Percentiles rank a stretch among this genome's conserved stretches.
phyloP scores from a whole-genome alignment of 192 early-diverging fungal species.

The Coemansia sp. region DNA sequence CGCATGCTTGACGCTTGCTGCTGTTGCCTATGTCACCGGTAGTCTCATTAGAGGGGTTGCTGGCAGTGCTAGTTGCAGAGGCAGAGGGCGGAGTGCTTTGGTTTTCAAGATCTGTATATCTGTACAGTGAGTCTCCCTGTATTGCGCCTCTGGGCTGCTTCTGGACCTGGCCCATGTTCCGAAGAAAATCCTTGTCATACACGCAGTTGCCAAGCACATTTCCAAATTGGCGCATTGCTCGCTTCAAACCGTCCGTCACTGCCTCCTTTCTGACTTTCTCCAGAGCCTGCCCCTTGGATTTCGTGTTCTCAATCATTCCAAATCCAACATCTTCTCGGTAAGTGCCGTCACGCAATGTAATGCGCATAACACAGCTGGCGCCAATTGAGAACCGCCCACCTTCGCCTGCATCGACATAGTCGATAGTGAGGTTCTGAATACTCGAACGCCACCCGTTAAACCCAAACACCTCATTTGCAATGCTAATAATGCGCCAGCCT shows the following conservation, averaged over 20 bases:
- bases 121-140: constrained; percentile 27
- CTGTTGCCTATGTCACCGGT: background rate
- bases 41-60: background rate
- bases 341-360: constrained; percentile 87
- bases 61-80: background rate
- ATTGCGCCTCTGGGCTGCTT: constrained; percentile 38
- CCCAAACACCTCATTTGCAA: constrained; percentile 94
- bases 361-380: constrained; percentile 71
- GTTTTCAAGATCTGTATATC: constrained; percentile 36
- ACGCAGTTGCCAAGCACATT: constrained; percentile 83
- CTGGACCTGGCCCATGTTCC: constrained; percentile 32
- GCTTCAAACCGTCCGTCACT: constrained; percentile 83
- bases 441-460: constrained; percentile 89
- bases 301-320: constrained; percentile 75
- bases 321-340: constrained; percentile 89
- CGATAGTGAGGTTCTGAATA: constrained; percentile 72
- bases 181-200: constrained; percentile 77
- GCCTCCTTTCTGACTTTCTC: constrained; percentile 94
- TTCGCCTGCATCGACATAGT: constrained; percentile 64
- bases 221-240: constrained; percentile 85
- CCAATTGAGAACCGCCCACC: constrained; percentile 64
- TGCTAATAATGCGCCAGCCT: constrained; percentile 76
- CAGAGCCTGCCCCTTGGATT: constrained; percentile 74
- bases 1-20: background rate
- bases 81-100: background rate